phyloP scores from a whole-genome alignment of 1,284 basidiomycete species.

The Limonomyces culmigenus region DNA sequence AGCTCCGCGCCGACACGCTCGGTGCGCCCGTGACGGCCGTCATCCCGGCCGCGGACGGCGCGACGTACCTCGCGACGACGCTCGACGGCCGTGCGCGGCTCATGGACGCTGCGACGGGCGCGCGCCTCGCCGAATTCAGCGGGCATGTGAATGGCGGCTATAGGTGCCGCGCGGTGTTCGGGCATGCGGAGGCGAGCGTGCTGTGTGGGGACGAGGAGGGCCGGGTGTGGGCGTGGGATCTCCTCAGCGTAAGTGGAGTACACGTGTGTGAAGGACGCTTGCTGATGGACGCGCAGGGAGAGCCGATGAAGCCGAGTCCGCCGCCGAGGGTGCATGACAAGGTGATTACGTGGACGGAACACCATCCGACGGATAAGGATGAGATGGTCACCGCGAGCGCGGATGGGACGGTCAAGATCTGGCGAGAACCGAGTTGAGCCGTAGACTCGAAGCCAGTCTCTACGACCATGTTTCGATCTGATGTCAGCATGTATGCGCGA shows the following conservation, averaged over 20 bases:
- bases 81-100: constrained; percentile 77
- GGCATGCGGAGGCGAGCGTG: constrained; percentile 67
- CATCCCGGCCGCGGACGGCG: constrained; percentile 53
- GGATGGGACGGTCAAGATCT: constrained; percentile 75
- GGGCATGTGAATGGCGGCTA: constrained; percentile 66
- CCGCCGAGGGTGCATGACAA: constrained; percentile 66
- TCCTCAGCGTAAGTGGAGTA: constrained; percentile 56
- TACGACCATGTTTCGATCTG: too few species aligned
- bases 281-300: constrained; percentile 28
- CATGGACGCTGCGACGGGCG: constrained; percentile 74
- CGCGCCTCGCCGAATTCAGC: constrained; percentile 71
- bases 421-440: too few species aligned
- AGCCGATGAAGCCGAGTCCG: constrained; percentile 43
- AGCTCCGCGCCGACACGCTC: constrained; percentile 76
- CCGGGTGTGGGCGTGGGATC: constrained; percentile 79
- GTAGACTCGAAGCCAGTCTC: too few species aligned
- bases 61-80: constrained; percentile 68
- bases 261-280: constrained; percentile 1
- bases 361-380: constrained; percentile 64
- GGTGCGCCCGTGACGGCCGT: constrained; percentile 82
- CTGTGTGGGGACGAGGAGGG: constrained; percentile 87
- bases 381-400: constrained; percentile 81
- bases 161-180: constrained; percentile 72
- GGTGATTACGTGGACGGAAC: constrained; percentile 82
- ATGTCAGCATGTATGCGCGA: too few species aligned